phyloP scores from a whole-genome alignment of 108 stramenopile species.

The Skeletonema grethae region DNA sequence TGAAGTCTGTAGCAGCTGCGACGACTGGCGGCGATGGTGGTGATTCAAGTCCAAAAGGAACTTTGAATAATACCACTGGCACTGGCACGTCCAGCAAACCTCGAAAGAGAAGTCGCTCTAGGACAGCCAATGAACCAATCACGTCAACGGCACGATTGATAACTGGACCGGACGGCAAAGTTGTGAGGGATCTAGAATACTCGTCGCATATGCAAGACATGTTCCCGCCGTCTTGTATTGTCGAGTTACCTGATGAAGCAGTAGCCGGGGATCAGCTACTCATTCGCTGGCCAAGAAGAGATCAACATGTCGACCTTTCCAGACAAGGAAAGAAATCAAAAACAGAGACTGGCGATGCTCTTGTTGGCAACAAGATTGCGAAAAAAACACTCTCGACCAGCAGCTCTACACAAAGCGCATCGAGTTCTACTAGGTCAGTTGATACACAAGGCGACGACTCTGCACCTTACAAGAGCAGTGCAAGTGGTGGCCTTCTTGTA shows the following conservation, averaged over 20 bases:
- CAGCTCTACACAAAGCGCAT: not conserved
- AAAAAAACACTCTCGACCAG: not conserved
- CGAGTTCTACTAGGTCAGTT: not conserved
- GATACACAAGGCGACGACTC: not conserved
- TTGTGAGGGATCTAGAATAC: not conserved
- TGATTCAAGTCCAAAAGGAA: not conserved
- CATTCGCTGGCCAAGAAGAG: conserved; percentile 29
- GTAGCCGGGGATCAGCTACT: conserved; percentile 29
- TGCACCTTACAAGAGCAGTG: not conserved
- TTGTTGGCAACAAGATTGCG: not conserved
- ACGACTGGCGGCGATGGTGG: not conserved
- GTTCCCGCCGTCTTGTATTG: conserved; percentile 24
- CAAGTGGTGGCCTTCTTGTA: not conserved
- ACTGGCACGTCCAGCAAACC: not conserved
- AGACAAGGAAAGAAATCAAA: not conserved
- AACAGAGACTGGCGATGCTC: not conserved
- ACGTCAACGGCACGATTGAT: not conserved
- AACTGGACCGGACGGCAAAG: not conserved
- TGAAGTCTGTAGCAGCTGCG: not conserved
- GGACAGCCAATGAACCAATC: not conserved
- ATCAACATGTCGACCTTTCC: not conserved
- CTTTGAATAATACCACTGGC: too few relatives aligned
- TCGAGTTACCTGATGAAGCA: conserved; percentile 21
- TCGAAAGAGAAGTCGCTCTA: not conserved
- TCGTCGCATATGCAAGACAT: not conserved